phyloP scores from a whole-genome alignment of 495 filamentous ascomycete genomes.

The Cladorrhinum samala region DNA sequence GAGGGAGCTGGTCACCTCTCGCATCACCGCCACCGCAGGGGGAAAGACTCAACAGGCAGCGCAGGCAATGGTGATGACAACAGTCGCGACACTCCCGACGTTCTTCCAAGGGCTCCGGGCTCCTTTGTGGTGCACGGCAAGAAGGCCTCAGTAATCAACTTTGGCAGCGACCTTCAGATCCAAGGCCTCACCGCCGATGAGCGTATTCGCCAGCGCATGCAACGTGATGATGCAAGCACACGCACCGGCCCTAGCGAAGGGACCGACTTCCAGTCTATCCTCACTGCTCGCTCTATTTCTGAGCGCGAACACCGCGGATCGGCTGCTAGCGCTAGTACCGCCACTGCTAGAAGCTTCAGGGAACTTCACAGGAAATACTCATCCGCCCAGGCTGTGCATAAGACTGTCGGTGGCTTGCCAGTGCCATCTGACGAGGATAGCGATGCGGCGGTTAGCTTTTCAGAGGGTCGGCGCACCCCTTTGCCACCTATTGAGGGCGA shows the following conservation, averaged over 20 bases:
- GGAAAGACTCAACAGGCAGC: conserved; percentile 64
- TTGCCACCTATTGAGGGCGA: conserved; percentile 47
- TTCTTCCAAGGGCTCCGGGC: conserved; percentile 67
- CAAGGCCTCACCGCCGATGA: conserved; percentile 76
- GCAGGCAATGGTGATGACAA: conserved; percentile 57
- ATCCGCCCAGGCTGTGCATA: conserved; percentile 33
- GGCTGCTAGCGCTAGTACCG: conserved; percentile 49
- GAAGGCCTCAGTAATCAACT: conserved; percentile 92
- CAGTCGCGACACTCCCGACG: conserved; percentile 50
- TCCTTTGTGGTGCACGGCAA: conserved; percentile 97
- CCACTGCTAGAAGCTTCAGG: conserved; percentile 50
- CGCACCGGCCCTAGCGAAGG: conserved; percentile 12
- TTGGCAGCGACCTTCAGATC: conserved; percentile 87
- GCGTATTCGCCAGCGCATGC: conserved; percentile 49
- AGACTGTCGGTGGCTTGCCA: conserved; percentile 23
- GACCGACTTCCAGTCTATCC: conserved; percentile 28
- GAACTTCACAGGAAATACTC: conserved; percentile 49
- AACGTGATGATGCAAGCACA: conserved; percentile 29
- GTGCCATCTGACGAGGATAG: conserved; percentile 50
- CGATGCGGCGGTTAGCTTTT: conserved; percentile 50
- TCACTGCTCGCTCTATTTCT: conserved; percentile 21
- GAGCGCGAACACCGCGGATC: conserved; percentile 44
- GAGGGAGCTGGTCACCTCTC: conserved; percentile 61
- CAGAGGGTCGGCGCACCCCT: conserved; percentile 49
- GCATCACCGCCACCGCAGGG: conserved; percentile 67